A percentile compares a stretch with the other conserved stretches of the same genome.
Evolutionary conservation across 163 green algal genomes (phyloP).

Genomic region (Scenedesmus sp.): DNA sequence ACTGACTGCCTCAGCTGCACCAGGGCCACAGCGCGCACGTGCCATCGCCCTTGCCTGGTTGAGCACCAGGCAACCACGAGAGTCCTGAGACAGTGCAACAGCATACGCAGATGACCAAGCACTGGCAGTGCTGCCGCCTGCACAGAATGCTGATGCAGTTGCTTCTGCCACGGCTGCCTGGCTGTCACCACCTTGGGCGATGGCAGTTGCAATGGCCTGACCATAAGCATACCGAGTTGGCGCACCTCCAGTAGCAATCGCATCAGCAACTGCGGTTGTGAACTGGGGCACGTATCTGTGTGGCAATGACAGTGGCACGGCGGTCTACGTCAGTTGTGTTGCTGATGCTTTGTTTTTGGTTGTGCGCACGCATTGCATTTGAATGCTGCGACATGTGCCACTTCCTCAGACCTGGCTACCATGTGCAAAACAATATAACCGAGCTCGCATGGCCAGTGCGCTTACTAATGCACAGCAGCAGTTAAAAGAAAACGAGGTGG

Average conservation of each 20-base stretch:
- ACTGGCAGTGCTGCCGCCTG: not conserved
- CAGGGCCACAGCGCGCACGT: slow-evolving; percentile 33
- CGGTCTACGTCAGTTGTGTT: no score
- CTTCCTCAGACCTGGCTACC: no score
- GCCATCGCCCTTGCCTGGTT: slow-evolving; percentile 45
- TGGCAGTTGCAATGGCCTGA: slow-evolving; percentile 45
- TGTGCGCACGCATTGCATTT: no score
- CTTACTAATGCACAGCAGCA: no score
- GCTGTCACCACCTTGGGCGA: slow-evolving; percentile 43
- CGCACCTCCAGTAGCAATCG: slow-evolving; percentile 17
- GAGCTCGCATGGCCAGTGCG: no score
- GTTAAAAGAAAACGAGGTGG: no score
- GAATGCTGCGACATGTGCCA: no score
- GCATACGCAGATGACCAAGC: slow-evolving; percentile 44
- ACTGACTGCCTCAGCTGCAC: slow-evolving; percentile 1
- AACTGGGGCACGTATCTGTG: slow-evolving; percentile 25
- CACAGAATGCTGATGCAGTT: slow-evolving; percentile 47
- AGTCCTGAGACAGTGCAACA: slow-evolving; percentile 41
- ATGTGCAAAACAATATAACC: no score
- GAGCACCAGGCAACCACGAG: slow-evolving; percentile 48
- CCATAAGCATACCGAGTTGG: slow-evolving; percentile 32
- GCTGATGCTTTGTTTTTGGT: no score
- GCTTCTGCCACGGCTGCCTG: slow-evolving; percentile 51
- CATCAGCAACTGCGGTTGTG: slow-evolving; percentile 30
- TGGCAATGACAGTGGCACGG: not conserved